A percentile compares a stretch with the other conserved stretches of the same genome.
These are phyloP conservation scores for Myxozyma neotropica DNA, from an alignment of 805 yeast genomes.

Conservation along the genomic window DNA sequence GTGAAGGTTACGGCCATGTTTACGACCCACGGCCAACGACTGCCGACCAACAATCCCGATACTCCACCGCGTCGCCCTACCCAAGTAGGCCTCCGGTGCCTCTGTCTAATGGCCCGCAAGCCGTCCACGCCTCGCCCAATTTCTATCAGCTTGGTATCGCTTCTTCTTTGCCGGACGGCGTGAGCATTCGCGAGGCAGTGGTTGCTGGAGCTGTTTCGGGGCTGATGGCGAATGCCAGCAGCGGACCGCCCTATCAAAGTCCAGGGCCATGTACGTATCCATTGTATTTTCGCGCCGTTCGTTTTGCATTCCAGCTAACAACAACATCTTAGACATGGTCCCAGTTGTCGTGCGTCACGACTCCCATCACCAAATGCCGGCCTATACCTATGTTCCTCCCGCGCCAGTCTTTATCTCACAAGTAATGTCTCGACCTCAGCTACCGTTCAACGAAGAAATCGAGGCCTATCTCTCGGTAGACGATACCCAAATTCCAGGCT, in stretches of 20 bases:
- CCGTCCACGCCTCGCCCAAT: too few species aligned
- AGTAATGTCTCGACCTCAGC: background rate
- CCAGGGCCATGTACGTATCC: background rate
- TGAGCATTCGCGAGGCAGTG: too few species aligned
- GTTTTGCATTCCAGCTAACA: too few species aligned
- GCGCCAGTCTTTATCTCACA: background rate
- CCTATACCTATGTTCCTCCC: background rate
- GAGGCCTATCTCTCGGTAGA: slow-evolving; percentile 13
- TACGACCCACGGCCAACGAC: background rate
- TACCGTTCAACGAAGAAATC: slow-evolving; percentile 1
- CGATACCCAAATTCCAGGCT: slow-evolving; percentile 13
- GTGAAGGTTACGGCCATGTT: slow-evolving; percentile 30
- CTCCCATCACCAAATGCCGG: background rate
- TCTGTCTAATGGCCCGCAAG: too few species aligned
- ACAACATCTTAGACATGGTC: background rate
- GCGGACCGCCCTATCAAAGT: too few species aligned
- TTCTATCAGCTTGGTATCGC: too few species aligned
- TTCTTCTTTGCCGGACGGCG: background rate
- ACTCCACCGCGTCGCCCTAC: too few species aligned
- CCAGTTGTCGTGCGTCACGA: background rate
- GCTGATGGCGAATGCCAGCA: too few species aligned
- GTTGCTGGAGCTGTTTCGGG: too few species aligned
- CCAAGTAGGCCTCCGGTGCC: too few species aligned
- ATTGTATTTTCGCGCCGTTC: too few species aligned
- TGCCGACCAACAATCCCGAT: too few species aligned